phyloP scores from a whole-genome alignment of 192 early-diverging fungal species.

The Umbelopsis sp. region DNA sequence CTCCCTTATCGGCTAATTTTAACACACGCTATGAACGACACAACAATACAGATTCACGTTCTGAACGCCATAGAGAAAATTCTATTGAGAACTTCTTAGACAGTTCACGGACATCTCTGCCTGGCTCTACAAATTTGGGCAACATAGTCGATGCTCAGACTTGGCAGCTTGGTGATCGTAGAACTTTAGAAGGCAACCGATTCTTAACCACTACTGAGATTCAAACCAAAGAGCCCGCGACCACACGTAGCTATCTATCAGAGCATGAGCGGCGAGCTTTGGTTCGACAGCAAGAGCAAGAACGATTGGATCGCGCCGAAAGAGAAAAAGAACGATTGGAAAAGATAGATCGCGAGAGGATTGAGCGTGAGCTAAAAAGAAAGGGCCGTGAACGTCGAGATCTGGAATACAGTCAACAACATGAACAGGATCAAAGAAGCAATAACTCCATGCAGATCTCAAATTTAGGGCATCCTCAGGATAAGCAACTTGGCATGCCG shows the following conservation, averaged over 20 bases:
- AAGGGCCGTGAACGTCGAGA: slow-evolving; percentile 15
- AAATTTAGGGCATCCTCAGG: background rate
- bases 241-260: background rate
- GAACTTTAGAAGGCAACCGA: background rate
- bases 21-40: background rate
- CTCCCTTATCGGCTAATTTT: background rate
- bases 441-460: background rate
- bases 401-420: background rate
- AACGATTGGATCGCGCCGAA: slow-evolving; percentile 8
- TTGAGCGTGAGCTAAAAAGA: slow-evolving; percentile 1
- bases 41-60: background rate
- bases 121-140: background rate
- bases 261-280: slow-evolving; percentile 4
- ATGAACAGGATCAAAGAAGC: background rate
- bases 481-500: background rate
- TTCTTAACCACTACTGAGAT: background rate
- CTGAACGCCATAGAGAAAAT: slow-evolving; percentile 2
- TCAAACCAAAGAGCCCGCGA: background rate
- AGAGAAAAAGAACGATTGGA: slow-evolving; percentile 4
- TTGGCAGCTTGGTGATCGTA: background rate
- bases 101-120: background rate
- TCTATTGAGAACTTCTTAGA: background rate
- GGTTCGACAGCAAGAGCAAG: slow-evolving; percentile 13
- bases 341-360: background rate
- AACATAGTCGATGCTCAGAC: background rate